A percentile compares a stretch with the other conserved stretches of the same genome.
These are phyloP conservation scores for Pleurotus sapidus DNA, from an alignment of 768 basidiomycete genomes.

Conservation along the genomic window DNA sequence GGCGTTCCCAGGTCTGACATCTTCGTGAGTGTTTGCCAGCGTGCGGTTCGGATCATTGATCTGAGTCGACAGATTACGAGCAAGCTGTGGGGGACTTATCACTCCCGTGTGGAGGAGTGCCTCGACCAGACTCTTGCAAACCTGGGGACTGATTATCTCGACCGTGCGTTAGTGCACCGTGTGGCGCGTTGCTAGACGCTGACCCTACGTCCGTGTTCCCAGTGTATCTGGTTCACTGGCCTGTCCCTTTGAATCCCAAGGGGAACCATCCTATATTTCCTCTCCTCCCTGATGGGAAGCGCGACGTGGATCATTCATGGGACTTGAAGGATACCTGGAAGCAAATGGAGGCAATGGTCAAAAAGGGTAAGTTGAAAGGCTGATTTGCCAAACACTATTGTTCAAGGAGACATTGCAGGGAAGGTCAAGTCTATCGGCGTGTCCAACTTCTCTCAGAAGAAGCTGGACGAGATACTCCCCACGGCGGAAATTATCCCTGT, in stretches of 20 bases:
- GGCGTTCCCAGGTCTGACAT: constrained; percentile 71
- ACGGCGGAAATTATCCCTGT: constrained; percentile 66
- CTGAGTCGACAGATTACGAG: constrained; percentile 54
- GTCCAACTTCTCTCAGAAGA: constrained; percentile 70
- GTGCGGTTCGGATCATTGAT: neutral
- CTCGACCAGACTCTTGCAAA: constrained; percentile 74
- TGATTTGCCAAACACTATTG: constrained; percentile 9
- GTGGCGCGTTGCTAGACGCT: neutral
- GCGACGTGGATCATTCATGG: constrained; percentile 69
- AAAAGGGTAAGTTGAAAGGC: constrained; percentile 43
- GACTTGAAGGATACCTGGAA: constrained; percentile 75
- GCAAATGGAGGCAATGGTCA: constrained; percentile 73
- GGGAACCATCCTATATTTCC: constrained; percentile 64
- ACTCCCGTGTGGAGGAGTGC: constrained; percentile 67
- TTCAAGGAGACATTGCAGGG: constrained; percentile 31
- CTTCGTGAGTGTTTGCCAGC: constrained; percentile 31
- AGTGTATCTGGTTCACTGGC: constrained; percentile 82
- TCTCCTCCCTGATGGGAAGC: constrained; percentile 55
- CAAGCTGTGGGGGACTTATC: constrained; percentile 68
- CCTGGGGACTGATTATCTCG: constrained; percentile 84
- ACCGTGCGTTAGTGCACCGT: constrained; percentile 45
- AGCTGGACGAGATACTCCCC: constrained; percentile 68
- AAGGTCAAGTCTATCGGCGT: constrained; percentile 70
- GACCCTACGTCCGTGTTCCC: constrained; percentile 7
- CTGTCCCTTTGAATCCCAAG: constrained; percentile 67